Base-by-base conservation (phyloP, 2,329 filamentous ascomycete species). In the Beauveria sp. region DNA sequence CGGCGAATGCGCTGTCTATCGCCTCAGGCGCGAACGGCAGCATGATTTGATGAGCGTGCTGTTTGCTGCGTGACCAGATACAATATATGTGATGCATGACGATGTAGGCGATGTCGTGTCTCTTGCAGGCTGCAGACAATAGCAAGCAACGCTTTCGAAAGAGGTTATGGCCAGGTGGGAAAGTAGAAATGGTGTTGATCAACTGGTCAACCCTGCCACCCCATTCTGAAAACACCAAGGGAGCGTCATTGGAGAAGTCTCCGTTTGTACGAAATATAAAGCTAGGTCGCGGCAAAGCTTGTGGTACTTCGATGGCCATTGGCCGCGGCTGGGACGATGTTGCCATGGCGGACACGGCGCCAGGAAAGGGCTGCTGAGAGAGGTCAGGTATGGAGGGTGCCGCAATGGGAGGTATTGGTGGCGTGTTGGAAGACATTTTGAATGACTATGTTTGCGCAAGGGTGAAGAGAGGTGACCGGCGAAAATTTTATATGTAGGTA, bases 81-180 rank as follows among this genome's bases (percentile, higher is more conserved):
- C 86, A 89, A 70, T 84, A 87, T 2, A 88, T 63, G 68, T 90
- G 87, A 68, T 90, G 88, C 14, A 89, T 69, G 6, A 80, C 76
- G 55, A 91, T 66, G 69, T 88, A 92, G 68, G 89, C 84, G 52
- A 76, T 64, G 69, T 93, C 89, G 5, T 79, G 71, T 0, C 69
- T 67, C 1, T 64, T 49, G 65, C 85, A 88, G 1, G 88, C 88
- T 26, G 83, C 75, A 28, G 65, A 68, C 14, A 92, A 73, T 8
- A 89, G 76, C n/a, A 70, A 65, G 40, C 85, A 75, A 34, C 88
- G 79, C 26, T 75, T 75, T 50, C 69, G 26, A 7, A 16, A 5
- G 7, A 49, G 5, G 9, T 40, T 9, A 50, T 49, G 9, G 1
- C 18, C 4, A 9, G 42, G 14, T 26, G 31, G 31, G 7, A 7